Percentiles rank a stretch among this genome's conserved stretches.
phyloP scores from a whole-genome alignment of 176 grass and related monocot genomes.

The Raddia distichophylla region DNA sequence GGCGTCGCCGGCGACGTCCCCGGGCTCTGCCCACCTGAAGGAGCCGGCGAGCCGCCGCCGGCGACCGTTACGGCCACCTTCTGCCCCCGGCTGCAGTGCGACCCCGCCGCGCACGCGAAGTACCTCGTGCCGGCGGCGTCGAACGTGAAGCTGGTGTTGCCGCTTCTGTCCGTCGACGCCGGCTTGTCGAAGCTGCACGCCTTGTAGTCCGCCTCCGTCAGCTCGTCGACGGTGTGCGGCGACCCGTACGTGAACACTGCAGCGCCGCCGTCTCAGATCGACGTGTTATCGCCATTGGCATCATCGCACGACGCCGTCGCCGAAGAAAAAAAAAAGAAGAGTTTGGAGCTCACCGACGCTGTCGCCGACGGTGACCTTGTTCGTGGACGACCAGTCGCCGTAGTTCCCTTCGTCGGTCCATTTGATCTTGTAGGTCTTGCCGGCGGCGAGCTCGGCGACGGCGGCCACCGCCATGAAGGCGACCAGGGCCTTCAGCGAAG shows the following conservation, averaged over 20 bases:
- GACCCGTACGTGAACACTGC: conserved; percentile 54
- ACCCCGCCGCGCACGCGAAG: conserved; percentile 37
- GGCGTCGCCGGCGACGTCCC: neutral
- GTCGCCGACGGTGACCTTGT: conserved; percentile 46
- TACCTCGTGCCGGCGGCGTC: conserved; percentile 44
- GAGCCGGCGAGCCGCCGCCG: neutral
- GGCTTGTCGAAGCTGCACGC: conserved; percentile 29
- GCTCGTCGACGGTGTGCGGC: conserved; percentile 57
- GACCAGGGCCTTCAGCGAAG: conserved; percentile 32
- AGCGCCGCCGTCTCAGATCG: too few relatives aligned
- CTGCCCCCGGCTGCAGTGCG: conserved; percentile 52
- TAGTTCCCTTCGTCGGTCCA: conserved; percentile 36
- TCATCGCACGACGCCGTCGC: too few relatives aligned
- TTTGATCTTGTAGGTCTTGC: conserved; percentile 41
- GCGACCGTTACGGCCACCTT: conserved; percentile 43
- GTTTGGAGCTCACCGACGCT: conserved; percentile 49
- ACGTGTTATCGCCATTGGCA: too few relatives aligned
- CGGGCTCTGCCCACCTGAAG: neutral
- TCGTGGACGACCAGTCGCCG: conserved; percentile 42
- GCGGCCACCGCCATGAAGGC: conserved; percentile 23
- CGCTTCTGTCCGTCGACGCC: conserved; percentile 5
- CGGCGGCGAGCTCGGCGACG: conserved; percentile 37
- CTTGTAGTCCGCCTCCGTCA: conserved; percentile 37
- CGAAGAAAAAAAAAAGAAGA: too few relatives aligned
- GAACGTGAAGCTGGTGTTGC: conserved; percentile 39